Evolutionary conservation across 2,329 filamentous ascomycete species (phyloP), one percentile per base, ranked within the genome.

Genomic region (Colletotrichum aenigma): DNA sequence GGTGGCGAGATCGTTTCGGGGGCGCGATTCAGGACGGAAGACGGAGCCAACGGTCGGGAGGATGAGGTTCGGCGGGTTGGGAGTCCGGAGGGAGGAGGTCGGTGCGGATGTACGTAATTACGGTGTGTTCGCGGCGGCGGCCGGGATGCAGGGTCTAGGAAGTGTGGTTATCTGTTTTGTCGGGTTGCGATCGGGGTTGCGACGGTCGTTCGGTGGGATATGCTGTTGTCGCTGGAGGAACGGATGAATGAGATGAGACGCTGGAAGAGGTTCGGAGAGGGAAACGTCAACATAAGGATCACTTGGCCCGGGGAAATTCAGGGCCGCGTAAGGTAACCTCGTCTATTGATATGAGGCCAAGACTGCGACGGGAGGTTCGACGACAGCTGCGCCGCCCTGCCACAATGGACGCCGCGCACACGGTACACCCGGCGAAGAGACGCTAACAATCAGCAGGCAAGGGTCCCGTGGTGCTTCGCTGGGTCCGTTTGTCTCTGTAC

Each of bases 291-390:
- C 13, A 38, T 56, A 28, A n/a, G 24, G 56, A 48, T 18, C 32
- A 16, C 58, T 62, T 60, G 43, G 48, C 64, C 70, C 62, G 73
- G 70, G 56, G 58, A 58, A 72, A 72, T 38, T 58, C 70, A 67
- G 70, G 56, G 70, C 73, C 70, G 73, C 70, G 34, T 68, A 64
- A 73, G 73, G 70, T 64, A 73, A 65, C 70, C 73, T 68, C 64
- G 64, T 75, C 70, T 64, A 73, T 69, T 64, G 48, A 69, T 18
- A 69, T 75, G 73, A 75, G 60, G 73, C 73, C 73, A 75, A 75
- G 70, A 75, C 73, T 56, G 56, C 70, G 70, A 69, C 55, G 32
- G 52, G 55, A 75, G 30, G 62, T 64, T 68, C 62, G 48, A 68
- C 64, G 30, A 61, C 66, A 52, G 36, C 38, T 60, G 34, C 34